Evolutionary conservation across 1,284 basidiomycete genomes (phyloP).

Genomic region (Cutaneotrichosporon sp.): DNA sequence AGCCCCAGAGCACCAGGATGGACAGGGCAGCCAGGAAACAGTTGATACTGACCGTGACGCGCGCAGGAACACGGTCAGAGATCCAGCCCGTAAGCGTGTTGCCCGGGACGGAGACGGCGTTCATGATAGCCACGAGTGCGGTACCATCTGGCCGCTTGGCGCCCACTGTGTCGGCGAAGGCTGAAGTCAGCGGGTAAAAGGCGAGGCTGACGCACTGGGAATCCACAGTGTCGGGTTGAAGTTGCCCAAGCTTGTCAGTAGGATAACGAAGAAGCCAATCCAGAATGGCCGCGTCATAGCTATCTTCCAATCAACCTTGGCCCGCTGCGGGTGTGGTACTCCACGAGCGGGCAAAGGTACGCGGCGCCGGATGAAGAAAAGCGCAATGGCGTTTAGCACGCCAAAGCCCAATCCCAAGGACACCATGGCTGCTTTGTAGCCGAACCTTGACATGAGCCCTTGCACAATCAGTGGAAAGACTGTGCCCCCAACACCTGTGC

Average conservation of each 20-base stretch:
- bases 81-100: conserved; percentile 38
- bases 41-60: conserved; percentile 29
- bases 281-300: conserved; percentile 26
- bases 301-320: conserved; percentile 22
- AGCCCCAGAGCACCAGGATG: conserved; percentile 46
- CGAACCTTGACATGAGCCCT: conserved; percentile 36
- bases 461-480: conserved; percentile 42
- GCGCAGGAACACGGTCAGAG: conserved; percentile 35
- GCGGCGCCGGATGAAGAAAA: conserved; percentile 41
- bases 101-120: conserved; percentile 39
- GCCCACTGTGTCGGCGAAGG: conserved; percentile 37
- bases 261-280: conserved; percentile 31
- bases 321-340: not conserved
- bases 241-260: conserved; percentile 42
- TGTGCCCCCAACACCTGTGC: conserved; percentile 43
- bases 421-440: conserved; percentile 45
- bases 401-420: conserved; percentile 34
- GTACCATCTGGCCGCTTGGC: conserved; percentile 35
- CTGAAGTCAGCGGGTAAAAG: conserved; percentile 12
- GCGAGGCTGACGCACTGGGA: conserved; percentile 34
- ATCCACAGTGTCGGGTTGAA: conserved; percentile 46
- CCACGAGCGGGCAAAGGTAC: conserved; percentile 24
- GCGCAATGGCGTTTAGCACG: conserved; percentile 27
- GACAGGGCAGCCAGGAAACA: conserved; percentile 34
- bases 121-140: conserved; percentile 37